Evolutionary conservation across 805 yeast species (phyloP).

Genomic region (Cyberlindnera japonica): DNA sequence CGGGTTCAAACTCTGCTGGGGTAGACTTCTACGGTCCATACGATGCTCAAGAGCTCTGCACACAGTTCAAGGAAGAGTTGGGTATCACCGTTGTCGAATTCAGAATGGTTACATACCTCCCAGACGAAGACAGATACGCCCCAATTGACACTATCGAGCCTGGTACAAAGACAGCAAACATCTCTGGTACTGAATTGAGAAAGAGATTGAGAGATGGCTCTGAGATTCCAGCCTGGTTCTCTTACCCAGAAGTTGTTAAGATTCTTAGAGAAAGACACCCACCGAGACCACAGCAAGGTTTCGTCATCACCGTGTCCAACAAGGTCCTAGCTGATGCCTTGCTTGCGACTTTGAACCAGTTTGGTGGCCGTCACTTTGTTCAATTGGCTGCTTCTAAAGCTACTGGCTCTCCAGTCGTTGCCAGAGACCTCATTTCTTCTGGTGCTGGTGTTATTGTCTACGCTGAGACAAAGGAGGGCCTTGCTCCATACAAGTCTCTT

Average conservation of each 20-base stretch:
- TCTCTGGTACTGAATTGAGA: conserved; percentile 93
- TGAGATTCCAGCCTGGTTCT: conserved; percentile 94
- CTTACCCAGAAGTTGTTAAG: conserved; percentile 92
- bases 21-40: conserved; percentile 95
- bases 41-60: conserved; percentile 91
- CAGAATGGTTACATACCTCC: conserved; percentile 94
- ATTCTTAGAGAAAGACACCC: conserved; percentile 91
- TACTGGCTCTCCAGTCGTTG: conserved; percentile 53
- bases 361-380: conserved; percentile 71
- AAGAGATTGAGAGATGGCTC: conserved; percentile 81
- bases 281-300: conserved; percentile 87
- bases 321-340: conserved; percentile 76
- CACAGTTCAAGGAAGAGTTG: conserved; percentile 68
- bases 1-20: conserved; percentile 84
- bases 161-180: conserved; percentile 78
- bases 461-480: conserved; percentile 13
- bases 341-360: conserved; percentile 87
- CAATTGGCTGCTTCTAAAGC: conserved; percentile 35
- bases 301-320: conserved; percentile 64
- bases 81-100: conserved; percentile 91
- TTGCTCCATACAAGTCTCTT: conserved; percentile 6
- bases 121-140: conserved; percentile 91
- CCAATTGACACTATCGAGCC: conserved; percentile 89
- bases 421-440: conserved; percentile 77
- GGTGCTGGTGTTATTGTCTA: conserved; percentile 87